phyloP scores from a whole-genome alignment of 1,284 basidiomycete species.

The Ceraceosorus guamensis region DNA sequence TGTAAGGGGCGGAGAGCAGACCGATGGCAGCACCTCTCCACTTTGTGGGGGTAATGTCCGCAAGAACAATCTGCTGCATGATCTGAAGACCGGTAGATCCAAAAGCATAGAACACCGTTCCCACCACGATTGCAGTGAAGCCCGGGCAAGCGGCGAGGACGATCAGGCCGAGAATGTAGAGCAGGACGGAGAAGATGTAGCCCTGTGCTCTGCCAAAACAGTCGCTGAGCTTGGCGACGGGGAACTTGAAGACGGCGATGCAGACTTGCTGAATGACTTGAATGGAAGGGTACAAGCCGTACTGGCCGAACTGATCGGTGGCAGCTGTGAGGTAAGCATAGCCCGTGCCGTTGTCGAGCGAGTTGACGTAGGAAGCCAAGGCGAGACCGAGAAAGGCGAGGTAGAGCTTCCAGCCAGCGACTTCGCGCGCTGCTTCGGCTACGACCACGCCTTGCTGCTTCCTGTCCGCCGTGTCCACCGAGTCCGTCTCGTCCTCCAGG shows the following conservation, averaged over 20 bases:
- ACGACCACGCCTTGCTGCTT: constrained; percentile 35
- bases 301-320: constrained; percentile 17
- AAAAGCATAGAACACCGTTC: constrained; percentile 39
- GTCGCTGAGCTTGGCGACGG: constrained; percentile 45
- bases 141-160: constrained; percentile 34
- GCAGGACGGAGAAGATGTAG: constrained; percentile 27
- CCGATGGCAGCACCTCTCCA: constrained; percentile 40
- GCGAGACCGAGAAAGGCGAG: constrained; percentile 30
- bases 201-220: constrained; percentile 44
- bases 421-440: constrained; percentile 28
- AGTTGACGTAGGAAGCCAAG: constrained; percentile 30
- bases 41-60: constrained; percentile 41
- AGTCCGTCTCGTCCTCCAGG: no score
- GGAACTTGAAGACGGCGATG: constrained; percentile 44
- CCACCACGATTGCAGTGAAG: constrained; percentile 24
- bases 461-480: constrained; percentile 6
- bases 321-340: constrained; percentile 16
- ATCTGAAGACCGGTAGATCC: constrained; percentile 45
- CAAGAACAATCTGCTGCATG: constrained; percentile 45
- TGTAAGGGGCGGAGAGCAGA: constrained; percentile 36
- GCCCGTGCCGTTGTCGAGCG: constrained; percentile 40
- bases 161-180: constrained; percentile 43
- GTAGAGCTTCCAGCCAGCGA: constrained; percentile 34
- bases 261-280: constrained; percentile 36
- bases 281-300: constrained; percentile 25